Conservation (phyloP, 2,329 filamentous ascomycete species). For the Beauveria sp. region DNA sequence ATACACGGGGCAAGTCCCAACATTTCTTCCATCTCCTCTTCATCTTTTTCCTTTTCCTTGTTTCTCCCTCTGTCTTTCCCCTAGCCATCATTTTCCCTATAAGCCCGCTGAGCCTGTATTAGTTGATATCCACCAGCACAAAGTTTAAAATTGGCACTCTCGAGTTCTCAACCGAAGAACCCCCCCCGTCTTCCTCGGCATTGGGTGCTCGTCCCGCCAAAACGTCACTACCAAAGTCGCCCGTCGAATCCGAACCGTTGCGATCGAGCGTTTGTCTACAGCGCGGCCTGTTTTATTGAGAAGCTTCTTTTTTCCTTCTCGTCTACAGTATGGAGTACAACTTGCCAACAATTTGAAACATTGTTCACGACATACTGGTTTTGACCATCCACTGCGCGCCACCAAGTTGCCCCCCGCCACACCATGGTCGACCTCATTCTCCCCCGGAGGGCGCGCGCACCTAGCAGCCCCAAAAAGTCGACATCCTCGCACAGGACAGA, state of each 20-base stretch:
- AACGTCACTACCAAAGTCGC: neutral
- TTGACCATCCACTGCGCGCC: neutral
- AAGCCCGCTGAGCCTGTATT: too few relatives aligned
- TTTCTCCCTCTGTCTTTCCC: neutral
- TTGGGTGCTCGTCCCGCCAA: neutral
- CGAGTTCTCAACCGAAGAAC: neutral
- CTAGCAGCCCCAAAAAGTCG: slow-evolving; percentile 3
- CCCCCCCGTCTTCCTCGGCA: neutral
- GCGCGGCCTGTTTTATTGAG: neutral
- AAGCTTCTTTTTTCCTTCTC: neutral
- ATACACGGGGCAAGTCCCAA: neutral
- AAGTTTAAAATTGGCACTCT: neutral
- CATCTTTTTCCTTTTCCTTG: neutral
- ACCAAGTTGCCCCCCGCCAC: neutral
- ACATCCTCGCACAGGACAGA: neutral
- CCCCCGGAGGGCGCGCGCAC: slow-evolving; percentile 6
- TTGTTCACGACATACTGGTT: neutral
- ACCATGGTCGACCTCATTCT: slow-evolving; percentile 13
- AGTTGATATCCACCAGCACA: neutral
- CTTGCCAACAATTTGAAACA: neutral
- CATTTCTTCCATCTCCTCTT: neutral
- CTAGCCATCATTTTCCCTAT: neutral
- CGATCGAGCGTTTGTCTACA: neutral
- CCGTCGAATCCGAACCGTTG: neutral
- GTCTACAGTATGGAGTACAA: slow-evolving; percentile 1